phyloP scores from a whole-genome alignment of 768 basidiomycete genomes.

The Mycena crocata region DNA sequence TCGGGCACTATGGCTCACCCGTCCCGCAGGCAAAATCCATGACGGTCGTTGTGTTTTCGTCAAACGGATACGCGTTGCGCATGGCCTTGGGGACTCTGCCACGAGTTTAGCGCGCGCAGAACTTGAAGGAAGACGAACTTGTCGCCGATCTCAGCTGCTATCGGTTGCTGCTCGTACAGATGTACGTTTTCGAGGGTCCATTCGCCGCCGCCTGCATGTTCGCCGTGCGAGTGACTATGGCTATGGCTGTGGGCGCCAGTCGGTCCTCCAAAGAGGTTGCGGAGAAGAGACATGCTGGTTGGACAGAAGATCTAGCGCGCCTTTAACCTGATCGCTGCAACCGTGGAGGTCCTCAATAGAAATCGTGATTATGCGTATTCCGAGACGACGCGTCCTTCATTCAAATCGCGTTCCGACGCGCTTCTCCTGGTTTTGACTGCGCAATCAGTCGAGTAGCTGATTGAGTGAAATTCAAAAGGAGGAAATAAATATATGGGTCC shows the following conservation, averaged over 20 bases:
- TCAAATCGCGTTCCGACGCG: no score
- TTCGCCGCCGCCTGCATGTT: background rate
- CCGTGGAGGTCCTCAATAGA: no score
- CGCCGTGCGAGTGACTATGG: conserved; percentile 20
- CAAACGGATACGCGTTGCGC: conserved; percentile 58
- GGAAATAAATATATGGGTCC: no score
- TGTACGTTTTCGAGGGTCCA: conserved; percentile 25
- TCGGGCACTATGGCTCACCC: conserved; percentile 52
- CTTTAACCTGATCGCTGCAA: no score
- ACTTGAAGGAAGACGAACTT: background rate
- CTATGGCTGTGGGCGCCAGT: conserved; percentile 9
- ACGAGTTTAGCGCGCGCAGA: background rate
- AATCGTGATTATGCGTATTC: no score
- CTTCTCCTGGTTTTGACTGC: no score
- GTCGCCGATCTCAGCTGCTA: conserved; percentile 10
- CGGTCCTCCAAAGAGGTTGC: no score
- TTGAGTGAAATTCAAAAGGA: no score
- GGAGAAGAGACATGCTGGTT: no score
- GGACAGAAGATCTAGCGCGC: no score
- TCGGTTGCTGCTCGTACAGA: conserved; percentile 19
- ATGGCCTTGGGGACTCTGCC: conserved; percentile 41
- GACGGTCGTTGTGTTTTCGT: conserved; percentile 64
- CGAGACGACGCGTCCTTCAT: no score
- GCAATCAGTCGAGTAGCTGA: no score
- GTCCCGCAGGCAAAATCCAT: conserved; percentile 85